Conservation (phyloP, 2,329 filamentous ascomycete genomes). For the Leptographium galeiforme region DNA sequence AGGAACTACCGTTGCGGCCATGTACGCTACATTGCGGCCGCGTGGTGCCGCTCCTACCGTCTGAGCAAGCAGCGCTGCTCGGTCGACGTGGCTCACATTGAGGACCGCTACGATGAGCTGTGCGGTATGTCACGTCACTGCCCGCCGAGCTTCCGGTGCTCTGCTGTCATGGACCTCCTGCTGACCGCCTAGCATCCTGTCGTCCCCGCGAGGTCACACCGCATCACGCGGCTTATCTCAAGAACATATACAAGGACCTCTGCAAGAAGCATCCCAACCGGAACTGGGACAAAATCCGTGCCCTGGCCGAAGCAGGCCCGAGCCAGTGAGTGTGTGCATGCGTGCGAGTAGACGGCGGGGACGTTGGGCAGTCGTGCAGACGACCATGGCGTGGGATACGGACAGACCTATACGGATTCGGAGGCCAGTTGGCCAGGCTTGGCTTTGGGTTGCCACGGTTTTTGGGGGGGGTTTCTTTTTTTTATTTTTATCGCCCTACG, state of each 20-base stretch:
- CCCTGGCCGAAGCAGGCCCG: neutral
- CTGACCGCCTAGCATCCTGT: neutral
- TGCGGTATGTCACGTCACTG: neutral
- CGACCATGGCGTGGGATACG: too few relatives aligned
- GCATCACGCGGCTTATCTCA: neutral
- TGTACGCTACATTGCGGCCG: conserved; percentile 18
- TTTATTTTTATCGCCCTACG: too few relatives aligned
- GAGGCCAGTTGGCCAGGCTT: too few relatives aligned
- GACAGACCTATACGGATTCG: too few relatives aligned
- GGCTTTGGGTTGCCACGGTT: too few relatives aligned
- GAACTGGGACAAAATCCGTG: conserved; percentile 2
- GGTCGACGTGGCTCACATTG: neutral
- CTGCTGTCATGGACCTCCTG: neutral
- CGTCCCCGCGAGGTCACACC: neutral
- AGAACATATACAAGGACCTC: conserved; percentile 2
- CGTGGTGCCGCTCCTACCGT: conserved; percentile 14
- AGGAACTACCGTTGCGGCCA: conserved; percentile 19
- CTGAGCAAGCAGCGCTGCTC: conserved; percentile 1
- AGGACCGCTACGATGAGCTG: neutral
- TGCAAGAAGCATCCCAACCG: neutral
- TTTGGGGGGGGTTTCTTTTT: too few relatives aligned
- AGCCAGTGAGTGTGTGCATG: neutral
- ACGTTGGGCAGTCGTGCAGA: too few relatives aligned
- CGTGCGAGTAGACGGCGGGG: too few relatives aligned
- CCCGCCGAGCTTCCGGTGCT: neutral